Evolutionary conservation across 163 green algal genomes (phyloP), one percentile per base, ranked within the genome.

Genomic region (Prototheca wickerhamii): DNA sequence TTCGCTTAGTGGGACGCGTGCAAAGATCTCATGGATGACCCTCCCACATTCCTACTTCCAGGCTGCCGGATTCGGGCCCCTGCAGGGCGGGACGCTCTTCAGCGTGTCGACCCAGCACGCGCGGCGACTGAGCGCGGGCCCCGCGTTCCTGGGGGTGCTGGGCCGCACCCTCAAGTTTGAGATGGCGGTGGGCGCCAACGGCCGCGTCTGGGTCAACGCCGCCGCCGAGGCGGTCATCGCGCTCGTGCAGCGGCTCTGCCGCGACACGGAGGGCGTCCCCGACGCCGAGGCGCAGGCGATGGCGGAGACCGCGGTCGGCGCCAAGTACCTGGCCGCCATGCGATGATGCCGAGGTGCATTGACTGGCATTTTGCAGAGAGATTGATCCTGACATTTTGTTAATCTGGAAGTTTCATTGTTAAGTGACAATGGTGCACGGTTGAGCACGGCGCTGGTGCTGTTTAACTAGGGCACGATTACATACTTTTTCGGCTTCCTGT

Each of bases 141-240:
- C 55, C 15, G 12, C 55, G 6, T 61, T 88, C 53, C 63, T 95
- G 29, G 75, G 68, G 31, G 76, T 81, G 0, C 71, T 95, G 7
- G 84, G 83, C 0, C 52, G 61, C 12, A 42, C 65, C 31, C 52
- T 91, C 40, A 55, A 84, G 44, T 96, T 90, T 65, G 89, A 96
- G 68, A 29, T 94, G 30, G 88, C 86, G 3, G 79, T 92, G 17
- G 89, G 89, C 28, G 53, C 89, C 46, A 96, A 96, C 67, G 89
- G 89, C 0, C 62, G 76, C 1, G 74, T 95, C 12, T 95, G 89
- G 89, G 51, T 96, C 33, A 69, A 76, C 35, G 60, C 73, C 10
- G 51, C 62, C 35, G 40, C 7, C 23, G 25, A n/a, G 5, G 30
- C 40, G 3, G 23, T 7, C n/a, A 10, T 33, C 28, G 46, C 46